phyloP scores from a whole-genome alignment of 2,329 filamentous ascomycete genomes.

The Phaeophleospora eucalypticola region DNA sequence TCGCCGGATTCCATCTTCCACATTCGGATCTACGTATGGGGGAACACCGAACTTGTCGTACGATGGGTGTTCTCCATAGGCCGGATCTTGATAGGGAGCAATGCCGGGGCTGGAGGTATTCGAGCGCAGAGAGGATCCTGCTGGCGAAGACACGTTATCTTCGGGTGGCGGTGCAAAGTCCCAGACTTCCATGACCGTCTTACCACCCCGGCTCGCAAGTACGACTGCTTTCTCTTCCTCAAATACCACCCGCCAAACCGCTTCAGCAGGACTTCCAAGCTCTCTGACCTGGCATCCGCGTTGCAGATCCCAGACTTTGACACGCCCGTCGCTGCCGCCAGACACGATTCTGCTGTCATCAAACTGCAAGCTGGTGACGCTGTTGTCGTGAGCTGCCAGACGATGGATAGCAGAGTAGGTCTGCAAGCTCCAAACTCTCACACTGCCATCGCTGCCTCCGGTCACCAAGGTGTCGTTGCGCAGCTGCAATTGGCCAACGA shows the following conservation, averaged over 20 bases:
- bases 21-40: not conserved
- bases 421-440: conserved; percentile 91
- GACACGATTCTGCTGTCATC: conserved; percentile 94
- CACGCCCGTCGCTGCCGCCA: conserved; percentile 92
- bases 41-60: conserved; percentile 11
- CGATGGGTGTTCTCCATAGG: conserved; percentile 24
- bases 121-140: conserved; percentile 12
- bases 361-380: conserved; percentile 94
- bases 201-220: conserved; percentile 76
- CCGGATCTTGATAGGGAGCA: conserved; percentile 28
- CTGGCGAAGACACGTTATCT: conserved; percentile 11
- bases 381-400: conserved; percentile 94
- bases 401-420: conserved; percentile 90
- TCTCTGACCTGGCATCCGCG: conserved; percentile 87
- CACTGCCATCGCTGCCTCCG: conserved; percentile 91
- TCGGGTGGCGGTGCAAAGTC: conserved; percentile 83
- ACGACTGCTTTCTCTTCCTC: conserved; percentile 98
- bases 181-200: conserved; percentile 99
- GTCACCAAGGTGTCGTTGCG: conserved; percentile 91
- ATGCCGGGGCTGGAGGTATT: conserved; percentile 18
- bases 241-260: conserved; percentile 96
- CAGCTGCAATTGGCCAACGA: conserved; percentile 96
- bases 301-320: conserved; percentile 97
- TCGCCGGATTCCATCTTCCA: not conserved
- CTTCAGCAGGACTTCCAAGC: conserved; percentile 84